phyloP scores from a whole-genome alignment of 352 stramenopile species.

The Pythium grandisporangium region DNA sequence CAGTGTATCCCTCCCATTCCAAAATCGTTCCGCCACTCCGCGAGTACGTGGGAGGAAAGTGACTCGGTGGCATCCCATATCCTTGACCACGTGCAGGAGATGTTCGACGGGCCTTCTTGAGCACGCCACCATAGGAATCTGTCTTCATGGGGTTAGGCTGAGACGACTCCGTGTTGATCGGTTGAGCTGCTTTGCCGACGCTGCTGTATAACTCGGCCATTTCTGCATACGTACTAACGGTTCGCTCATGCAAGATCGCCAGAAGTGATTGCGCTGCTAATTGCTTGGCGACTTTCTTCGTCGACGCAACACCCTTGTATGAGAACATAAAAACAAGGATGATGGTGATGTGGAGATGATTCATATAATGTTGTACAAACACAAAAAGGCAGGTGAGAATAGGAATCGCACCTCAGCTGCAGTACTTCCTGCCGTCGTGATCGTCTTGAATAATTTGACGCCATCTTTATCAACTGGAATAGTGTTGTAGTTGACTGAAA shows the following conservation, averaged over 20 bases:
- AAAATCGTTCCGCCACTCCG: too few relatives aligned
- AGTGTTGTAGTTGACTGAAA: constrained; percentile 80
- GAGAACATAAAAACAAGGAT: too few relatives aligned
- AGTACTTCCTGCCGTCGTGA: constrained; percentile 54
- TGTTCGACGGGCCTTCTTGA: constrained; percentile 10
- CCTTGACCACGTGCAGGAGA: constrained; percentile 2
- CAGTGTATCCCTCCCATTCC: background rate
- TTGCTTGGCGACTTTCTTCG: constrained; percentile 80
- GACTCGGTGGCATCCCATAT: background rate
- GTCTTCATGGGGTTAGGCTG: constrained; percentile 1
- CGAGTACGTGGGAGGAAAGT: too few relatives aligned
- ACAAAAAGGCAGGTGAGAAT: background rate
- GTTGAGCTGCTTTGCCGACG: constrained; percentile 21
- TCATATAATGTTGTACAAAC: too few relatives aligned
- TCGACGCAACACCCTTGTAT: constrained; percentile 61
- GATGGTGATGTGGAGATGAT: too few relatives aligned
- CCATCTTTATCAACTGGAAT: constrained; percentile 36
- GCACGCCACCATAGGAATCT: background rate
- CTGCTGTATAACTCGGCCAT: constrained; percentile 72
- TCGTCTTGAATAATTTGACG: constrained; percentile 73
- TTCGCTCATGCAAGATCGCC: constrained; percentile 46
- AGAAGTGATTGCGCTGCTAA: constrained; percentile 65
- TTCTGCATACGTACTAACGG: constrained; percentile 36
- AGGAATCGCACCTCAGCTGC: constrained; percentile 42
- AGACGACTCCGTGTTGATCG: constrained; percentile 12